phyloP scores from a whole-genome alignment of 2,329 filamentous ascomycete species.

The Clarireedia monteithiana region DNA sequence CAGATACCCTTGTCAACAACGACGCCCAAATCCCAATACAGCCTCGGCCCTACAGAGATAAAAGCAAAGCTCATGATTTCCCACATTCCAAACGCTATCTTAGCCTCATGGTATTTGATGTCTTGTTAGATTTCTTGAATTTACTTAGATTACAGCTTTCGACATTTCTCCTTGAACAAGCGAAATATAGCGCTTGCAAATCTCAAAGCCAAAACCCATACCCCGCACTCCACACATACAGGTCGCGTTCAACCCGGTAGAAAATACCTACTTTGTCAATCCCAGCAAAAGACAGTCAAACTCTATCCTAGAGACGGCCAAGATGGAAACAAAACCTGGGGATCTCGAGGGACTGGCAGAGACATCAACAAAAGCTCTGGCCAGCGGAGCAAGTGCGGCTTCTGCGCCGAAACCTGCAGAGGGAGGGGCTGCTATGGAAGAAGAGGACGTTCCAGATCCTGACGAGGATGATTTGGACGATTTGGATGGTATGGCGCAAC shows the following conservation, averaged over 20 bases:
- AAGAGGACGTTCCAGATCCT: constrained; percentile 67
- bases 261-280: constrained; percentile 3
- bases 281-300: constrained; percentile 3
- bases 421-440: constrained; percentile 8
- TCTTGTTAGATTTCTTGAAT: not conserved
- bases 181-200: not conserved
- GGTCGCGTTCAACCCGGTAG: constrained; percentile 1
- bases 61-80: not conserved
- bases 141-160: not conserved
- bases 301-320: not conserved
- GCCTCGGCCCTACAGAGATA: not conserved
- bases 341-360: constrained; percentile 16
- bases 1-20: constrained; percentile 3
- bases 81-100: not conserved
- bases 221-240: constrained; percentile 8
- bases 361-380: constrained; percentile 10
- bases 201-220: constrained; percentile 1
- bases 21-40: not conserved
- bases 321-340: constrained; percentile 21
- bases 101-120: not conserved
- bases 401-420: constrained; percentile 7
- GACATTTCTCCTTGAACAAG: too few species aligned
- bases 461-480: constrained; percentile 92
- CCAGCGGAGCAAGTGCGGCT: constrained; percentile 12
- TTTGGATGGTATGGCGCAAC: constrained; percentile 60